Base-by-base conservation (phyloP, 306 rosid genomes). In the Rosa chinensis region DNA sequence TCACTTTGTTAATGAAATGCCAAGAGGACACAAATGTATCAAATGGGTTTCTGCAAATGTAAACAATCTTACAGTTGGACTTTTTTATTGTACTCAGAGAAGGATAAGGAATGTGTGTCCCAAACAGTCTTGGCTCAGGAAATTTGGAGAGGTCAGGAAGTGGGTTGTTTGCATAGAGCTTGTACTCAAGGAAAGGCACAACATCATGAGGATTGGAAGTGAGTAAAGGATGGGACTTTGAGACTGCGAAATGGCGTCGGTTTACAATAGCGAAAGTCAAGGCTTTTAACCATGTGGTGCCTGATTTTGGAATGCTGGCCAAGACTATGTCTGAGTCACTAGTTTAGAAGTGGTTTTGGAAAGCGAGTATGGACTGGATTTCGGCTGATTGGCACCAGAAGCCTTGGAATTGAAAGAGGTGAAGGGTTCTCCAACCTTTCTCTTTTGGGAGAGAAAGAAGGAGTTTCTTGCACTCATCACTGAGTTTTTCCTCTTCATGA, bases 261-360 rank as follows among this genome's bases (percentile, higher is more conserved):
- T 84, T 88, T 5, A 72, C 48, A 20, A 66, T 53, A 42, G 94
- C 79, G 58, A 86, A 88, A 16, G 86, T 68, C 23, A 90, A 79
- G 48, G 94, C 90, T 79, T 90, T 90, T 28, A 90, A 58, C 92
- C 94, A 90, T 0, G 94, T 90, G 55, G 94, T 90, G 44, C 90
- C 92, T 53, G 89, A 88, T 88, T 90, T 90, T 53, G 92, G 92
- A 0, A 88, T 53, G 4, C 82, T 78, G 35, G 90, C 89, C 58
- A 90, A 71, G 18, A 90, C 40, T 2, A 86, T 55, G 72, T 90
- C 92, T 28, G 76, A 53, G 21, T 90, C 72, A 14, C 47, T 70
- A 12, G 94, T 82, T 83, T 84, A 89, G 72, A 88, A 90, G 81
- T 90, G 90, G 9, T 81, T 85, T 50, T 88, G 94, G 76, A 88